phyloP scores from a whole-genome alignment of 2,329 filamentous ascomycete genomes.

The Alternaria viburni region DNA sequence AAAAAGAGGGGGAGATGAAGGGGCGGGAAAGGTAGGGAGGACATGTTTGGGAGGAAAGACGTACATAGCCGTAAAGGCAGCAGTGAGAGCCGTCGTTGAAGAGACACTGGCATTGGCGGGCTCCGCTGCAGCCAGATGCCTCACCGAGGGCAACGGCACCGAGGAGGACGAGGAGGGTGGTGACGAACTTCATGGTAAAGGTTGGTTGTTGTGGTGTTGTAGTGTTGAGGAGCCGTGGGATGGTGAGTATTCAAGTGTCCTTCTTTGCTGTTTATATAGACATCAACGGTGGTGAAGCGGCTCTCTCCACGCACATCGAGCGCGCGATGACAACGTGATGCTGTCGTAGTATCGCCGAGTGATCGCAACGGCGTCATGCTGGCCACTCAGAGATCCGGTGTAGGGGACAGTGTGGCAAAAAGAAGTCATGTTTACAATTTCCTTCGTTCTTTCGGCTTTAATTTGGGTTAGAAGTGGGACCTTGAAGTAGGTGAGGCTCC shows the following conservation, averaged over 20 bases:
- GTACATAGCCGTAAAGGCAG: slow-evolving; percentile 11
- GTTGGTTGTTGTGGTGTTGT: background rate
- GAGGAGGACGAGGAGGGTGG: slow-evolving; percentile 8
- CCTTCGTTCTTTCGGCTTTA: background rate
- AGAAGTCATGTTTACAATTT: background rate
- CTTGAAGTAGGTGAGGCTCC: background rate
- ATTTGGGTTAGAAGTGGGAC: background rate
- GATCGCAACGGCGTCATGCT: background rate
- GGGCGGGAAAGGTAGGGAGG: no score
- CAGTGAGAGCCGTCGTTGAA: slow-evolving; percentile 14
- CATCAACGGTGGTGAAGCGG: no score
- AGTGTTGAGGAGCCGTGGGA: background rate
- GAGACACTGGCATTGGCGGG: slow-evolving; percentile 11
- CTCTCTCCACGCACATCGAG: background rate
- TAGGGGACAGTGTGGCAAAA: background rate
- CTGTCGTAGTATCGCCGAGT: background rate
- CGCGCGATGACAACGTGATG: background rate
- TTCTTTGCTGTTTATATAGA: background rate
- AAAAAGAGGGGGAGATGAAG: background rate
- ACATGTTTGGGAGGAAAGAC: background rate
- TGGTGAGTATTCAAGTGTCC: background rate
- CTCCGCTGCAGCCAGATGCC: background rate
- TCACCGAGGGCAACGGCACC: slow-evolving; percentile 10
- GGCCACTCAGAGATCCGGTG: background rate
- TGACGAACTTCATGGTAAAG: slow-evolving; percentile 5